Conservation (phyloP, 345 rosid genomes). For the Bruguiera parviflora region DNA sequence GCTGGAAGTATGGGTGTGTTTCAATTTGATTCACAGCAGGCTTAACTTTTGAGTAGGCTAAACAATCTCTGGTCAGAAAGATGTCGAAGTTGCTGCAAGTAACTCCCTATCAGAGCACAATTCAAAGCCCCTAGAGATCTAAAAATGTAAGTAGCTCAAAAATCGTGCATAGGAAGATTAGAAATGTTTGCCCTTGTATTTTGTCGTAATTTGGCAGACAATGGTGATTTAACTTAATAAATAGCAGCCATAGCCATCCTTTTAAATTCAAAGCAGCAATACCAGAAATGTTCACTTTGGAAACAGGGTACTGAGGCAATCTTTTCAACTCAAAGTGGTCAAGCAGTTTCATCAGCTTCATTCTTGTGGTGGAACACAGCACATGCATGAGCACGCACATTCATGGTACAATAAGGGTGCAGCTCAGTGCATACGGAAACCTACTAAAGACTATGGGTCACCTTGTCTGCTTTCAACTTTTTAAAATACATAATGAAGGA, state of each 20-base stretch:
- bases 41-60: constrained; percentile 87
- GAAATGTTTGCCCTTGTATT: neutral
- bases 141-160: neutral
- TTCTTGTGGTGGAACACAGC: neutral
- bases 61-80: constrained; percentile 81
- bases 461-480: neutral
- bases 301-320: no score
- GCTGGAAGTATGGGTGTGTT: constrained; percentile 90
- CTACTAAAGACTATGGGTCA: neutral
- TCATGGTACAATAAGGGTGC: no score
- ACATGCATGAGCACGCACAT: no score
- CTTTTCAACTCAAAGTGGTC: no score
- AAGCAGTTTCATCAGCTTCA: neutral
- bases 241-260: no score
- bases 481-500: neutral
- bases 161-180: neutral
- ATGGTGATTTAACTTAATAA: no score
- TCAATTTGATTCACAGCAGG: constrained; percentile 98
- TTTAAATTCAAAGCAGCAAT: no score
- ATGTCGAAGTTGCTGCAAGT: constrained; percentile 78
- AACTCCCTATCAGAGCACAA: constrained; percentile 6
- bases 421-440: no score
- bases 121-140: neutral
- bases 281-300: no score
- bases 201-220: no score